Conservation (phyloP, 106 monocot genomes). For the Platanthera zijinensis region DNA sequence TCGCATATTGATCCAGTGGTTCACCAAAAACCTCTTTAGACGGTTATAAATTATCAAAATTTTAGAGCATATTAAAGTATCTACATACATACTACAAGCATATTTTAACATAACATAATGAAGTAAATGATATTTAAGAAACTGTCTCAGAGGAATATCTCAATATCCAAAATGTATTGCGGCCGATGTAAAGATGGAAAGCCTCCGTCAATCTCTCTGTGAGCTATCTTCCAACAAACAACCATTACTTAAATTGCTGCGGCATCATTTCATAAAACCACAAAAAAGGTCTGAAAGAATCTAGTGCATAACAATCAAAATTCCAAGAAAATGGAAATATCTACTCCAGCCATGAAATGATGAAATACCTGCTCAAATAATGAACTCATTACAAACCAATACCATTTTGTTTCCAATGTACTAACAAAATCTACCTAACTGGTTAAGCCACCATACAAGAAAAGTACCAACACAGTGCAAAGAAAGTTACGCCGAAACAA, state of each 20-base stretch:
- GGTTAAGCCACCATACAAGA: neutral
- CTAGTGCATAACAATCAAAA: neutral
- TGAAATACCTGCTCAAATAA: neutral
- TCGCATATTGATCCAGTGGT: conserved; percentile 26
- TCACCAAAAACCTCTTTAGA: conserved; percentile 9
- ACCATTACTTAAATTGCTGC: neutral
- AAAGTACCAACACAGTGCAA: neutral
- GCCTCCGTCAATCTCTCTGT: neutral
- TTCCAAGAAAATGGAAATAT: neutral
- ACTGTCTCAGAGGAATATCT: neutral
- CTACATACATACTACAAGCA: neutral
- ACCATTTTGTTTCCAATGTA: neutral
- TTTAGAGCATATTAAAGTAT: neutral
- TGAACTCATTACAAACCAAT: neutral
- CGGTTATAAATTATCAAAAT: neutral
- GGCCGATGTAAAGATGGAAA: neutral
- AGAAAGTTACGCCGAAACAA: neutral
- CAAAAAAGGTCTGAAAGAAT: neutral
- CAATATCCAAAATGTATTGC: neutral
- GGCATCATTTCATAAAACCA: neutral
- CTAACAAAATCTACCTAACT: neutral
- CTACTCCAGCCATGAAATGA: neutral
- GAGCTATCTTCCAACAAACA: neutral
- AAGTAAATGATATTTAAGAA: neutral
- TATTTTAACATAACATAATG: neutral